A percentile compares a stretch with the other conserved stretches of the same genome.
Conservation (phyloP, 768 basidiomycete species). For the Amanita molliuscula region DNA sequence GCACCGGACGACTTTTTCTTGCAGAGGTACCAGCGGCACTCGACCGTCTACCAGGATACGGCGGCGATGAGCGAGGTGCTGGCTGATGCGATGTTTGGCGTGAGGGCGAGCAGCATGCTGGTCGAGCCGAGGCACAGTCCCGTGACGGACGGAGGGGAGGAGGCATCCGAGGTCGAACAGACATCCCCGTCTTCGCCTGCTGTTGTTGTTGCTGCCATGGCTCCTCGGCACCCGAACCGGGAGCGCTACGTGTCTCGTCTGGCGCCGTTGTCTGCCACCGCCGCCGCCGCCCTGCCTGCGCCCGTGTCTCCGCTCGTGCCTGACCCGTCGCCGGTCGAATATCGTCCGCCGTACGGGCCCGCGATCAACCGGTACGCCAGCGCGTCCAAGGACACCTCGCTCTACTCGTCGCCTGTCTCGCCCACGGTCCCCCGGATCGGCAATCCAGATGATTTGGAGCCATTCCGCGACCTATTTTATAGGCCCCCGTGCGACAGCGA, state of each 20-base stretch:
- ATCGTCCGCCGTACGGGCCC: neutral
- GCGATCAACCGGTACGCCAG: neutral
- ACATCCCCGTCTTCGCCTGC: too few species aligned
- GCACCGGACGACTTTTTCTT: neutral
- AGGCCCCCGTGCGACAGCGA: conserved; percentile 26
- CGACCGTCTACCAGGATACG: conserved; percentile 30
- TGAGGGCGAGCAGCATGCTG: neutral
- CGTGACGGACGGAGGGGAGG: conserved; percentile 40
- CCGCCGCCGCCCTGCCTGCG: too few species aligned
- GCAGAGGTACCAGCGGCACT: conserved; percentile 12
- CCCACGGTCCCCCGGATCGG: conserved; percentile 27
- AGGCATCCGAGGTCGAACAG: conserved; percentile 19
- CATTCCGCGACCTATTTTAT: conserved; percentile 69
- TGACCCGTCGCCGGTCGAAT: neutral
- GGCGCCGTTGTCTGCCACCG: too few species aligned
- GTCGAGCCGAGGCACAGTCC: conserved; percentile 11
- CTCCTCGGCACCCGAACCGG: neutral
- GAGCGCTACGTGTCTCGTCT: neutral
- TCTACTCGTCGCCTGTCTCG: neutral
- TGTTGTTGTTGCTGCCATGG: too few species aligned
- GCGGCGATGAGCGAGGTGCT: conserved; percentile 59
- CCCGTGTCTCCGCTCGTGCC: neutral
- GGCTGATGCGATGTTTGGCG: conserved; percentile 26
- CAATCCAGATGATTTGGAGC: conserved; percentile 57
- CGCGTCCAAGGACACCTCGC: neutral